Percentiles rank a stretch among this genome's conserved stretches.
These are phyloP conservation scores for Clarkia xantiana DNA, from an alignment of 345 rosid species.

Conservation along the genomic window DNA sequence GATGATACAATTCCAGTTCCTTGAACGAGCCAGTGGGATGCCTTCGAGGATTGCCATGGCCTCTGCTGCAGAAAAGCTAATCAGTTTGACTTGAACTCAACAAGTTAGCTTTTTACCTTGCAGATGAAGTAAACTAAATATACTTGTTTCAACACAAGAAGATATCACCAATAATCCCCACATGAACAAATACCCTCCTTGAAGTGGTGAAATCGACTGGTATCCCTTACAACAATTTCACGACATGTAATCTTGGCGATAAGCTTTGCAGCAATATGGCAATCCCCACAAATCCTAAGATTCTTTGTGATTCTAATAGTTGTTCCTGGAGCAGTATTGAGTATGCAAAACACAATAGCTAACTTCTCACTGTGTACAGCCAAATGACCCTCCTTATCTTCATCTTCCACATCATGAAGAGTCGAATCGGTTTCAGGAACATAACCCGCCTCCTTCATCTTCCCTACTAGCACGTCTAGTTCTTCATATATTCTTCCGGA, in stretches of 20 bases:
- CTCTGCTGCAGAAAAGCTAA: no score
- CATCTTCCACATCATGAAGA: conserved; percentile 43
- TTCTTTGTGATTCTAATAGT: conserved; percentile 29
- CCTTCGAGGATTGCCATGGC: no score
- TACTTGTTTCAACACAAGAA: not conserved
- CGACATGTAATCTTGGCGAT: conserved; percentile 20
- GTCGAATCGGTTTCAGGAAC: conserved; percentile 32
- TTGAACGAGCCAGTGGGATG: no score
- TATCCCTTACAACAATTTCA: conserved; percentile 29
- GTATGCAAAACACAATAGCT: conserved; percentile 37
- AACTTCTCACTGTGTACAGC: conserved; percentile 48
- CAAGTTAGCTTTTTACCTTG: no score
- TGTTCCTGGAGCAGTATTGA: conserved; percentile 14
- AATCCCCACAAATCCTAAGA: conserved; percentile 37
- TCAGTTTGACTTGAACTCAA: no score
- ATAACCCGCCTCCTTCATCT: conserved; percentile 35
- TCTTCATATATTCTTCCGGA: conserved; percentile 21
- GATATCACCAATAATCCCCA: conserved; percentile 28
- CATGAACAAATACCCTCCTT: conserved; percentile 27
- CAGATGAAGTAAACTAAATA: no score
- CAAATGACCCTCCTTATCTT: conserved; percentile 36
- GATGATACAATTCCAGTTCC: no score
- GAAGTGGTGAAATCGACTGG: conserved; percentile 36
- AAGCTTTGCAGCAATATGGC: conserved; percentile 32
- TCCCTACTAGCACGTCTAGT: conserved; percentile 21